Evolutionary conservation across 345 rosid species (phyloP).

Genomic region (Boechera retrofracta): DNA sequence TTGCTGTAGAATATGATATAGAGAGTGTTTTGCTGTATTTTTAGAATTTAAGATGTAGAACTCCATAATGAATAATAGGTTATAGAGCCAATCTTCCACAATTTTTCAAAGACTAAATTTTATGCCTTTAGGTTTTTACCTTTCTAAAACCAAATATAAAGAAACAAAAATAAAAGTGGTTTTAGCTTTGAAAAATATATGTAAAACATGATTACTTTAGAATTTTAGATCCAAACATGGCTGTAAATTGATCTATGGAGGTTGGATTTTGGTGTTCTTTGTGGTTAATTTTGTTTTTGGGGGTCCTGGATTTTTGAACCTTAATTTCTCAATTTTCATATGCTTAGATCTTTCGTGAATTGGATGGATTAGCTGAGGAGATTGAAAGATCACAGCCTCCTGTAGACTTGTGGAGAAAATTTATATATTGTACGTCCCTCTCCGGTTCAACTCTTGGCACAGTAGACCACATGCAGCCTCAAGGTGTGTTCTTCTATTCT

Average conservation of each 20-base stretch:
- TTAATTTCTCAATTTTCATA: slow-evolving; percentile 5
- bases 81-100: too few relatives aligned
- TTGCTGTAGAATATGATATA: too few relatives aligned
- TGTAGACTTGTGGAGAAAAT: slow-evolving; percentile 88
- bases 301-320: background rate
- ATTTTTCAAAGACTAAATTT: too few relatives aligned
- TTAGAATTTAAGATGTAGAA: too few relatives aligned
- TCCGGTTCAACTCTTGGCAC: slow-evolving; percentile 85
- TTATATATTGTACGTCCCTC: slow-evolving; percentile 87
- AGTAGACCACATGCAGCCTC: slow-evolving; percentile 96
- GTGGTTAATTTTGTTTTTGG: background rate
- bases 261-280: slow-evolving; percentile 45
- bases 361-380: slow-evolving; percentile 88
- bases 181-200: too few relatives aligned
- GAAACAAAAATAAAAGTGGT: too few relatives aligned
- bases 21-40: too few relatives aligned
- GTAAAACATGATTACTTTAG: too few relatives aligned
- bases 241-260: slow-evolving; percentile 85
- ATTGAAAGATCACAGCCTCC: slow-evolving; percentile 85
- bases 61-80: too few relatives aligned
- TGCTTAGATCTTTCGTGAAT: slow-evolving; percentile 68
- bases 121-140: too few relatives aligned
- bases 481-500: slow-evolving; percentile 58
- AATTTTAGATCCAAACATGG: too few relatives aligned
- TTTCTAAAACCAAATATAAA: too few relatives aligned